Base-by-base conservation (phyloP, 2,329 filamentous ascomycete genomes). In the Exophiala xenobiotica region DNA sequence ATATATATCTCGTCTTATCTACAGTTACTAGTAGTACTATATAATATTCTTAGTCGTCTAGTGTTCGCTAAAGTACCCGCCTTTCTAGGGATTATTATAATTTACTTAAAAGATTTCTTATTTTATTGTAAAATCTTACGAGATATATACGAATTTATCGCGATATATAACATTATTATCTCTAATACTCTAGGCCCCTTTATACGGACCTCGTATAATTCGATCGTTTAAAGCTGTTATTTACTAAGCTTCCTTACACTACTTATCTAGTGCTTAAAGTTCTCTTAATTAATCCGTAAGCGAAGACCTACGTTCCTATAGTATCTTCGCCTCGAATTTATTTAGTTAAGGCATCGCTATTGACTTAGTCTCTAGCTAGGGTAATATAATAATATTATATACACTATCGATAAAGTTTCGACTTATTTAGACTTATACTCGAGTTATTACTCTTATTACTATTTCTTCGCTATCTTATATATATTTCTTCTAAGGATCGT, bases 11-110 rank as follows among this genome's bases (percentile, higher is more conserved):
- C 19, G 40, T 26, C 9, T 22, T 31, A 54, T 24, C 8, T 27
- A 29, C 18, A 23, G 16, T 31, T 26, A 54, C 18, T 31, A 51
- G 19, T 46, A 54, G n/a, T 41, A 39, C 31, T 22, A 12, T 27
- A 23, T 37, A 35, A 54, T 38, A 24, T 26, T 19, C 14, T 39
- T 27, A 23, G 19, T 33, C 33, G 33, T 54, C 18, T 49, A 33
- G 6, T 33, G 3, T 24, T 26, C 7, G 3, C 31, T 37, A 35
- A 47, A 52, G 27, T 54, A 44, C 12, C 42, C 38, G 40, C 12
- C 43, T 19, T 51, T 12, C 16, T 46, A 51, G 3, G 24, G 40
- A 40, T 54, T 37, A 46, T 54, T 39, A 43, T 54, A 43, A 40
- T 45, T 40, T 6, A 37, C 24, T 26, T 31, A 7, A 7, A 54